Evolutionary conservation across 345 rosid species (phyloP).

Genomic region (Arabidopsis suecica): DNA sequence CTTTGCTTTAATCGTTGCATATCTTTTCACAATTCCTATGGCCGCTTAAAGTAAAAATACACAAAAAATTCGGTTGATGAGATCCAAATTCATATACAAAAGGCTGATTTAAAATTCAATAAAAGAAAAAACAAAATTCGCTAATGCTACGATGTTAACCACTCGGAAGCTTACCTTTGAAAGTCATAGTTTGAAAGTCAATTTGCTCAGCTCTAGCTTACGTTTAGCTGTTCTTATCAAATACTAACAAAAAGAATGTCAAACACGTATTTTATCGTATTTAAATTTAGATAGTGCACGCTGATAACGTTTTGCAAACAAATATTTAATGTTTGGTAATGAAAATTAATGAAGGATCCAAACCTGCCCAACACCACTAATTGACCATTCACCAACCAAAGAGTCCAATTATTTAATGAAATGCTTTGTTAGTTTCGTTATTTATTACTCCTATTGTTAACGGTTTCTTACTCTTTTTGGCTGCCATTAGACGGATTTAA

Average conservation of each 20-base stretch:
- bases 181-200: slow-evolving; percentile 12
- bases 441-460: neutral
- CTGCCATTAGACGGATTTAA: neutral
- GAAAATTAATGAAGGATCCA: neutral
- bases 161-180: neutral
- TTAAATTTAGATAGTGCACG: neutral
- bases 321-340: slow-evolving; percentile 4
- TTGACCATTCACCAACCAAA: slow-evolving; percentile 25
- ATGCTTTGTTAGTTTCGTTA: neutral
- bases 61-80: neutral
- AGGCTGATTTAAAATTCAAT: neutral
- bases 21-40: neutral
- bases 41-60: too few species aligned
- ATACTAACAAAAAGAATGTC: neutral
- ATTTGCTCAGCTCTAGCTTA: neutral
- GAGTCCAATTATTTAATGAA: neutral
- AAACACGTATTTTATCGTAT: slow-evolving; percentile 1
- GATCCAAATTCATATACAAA: neutral
- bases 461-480: neutral
- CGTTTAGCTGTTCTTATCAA: slow-evolving; percentile 21
- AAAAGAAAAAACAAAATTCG: neutral
- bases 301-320: neutral
- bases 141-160: neutral
- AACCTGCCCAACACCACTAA: slow-evolving; percentile 17
- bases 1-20: neutral